A percentile compares a stretch with the other conserved stretches of the same genome.
Conservation (phyloP, 2,329 filamentous ascomycete species). For the Daldinia sp. region DNA sequence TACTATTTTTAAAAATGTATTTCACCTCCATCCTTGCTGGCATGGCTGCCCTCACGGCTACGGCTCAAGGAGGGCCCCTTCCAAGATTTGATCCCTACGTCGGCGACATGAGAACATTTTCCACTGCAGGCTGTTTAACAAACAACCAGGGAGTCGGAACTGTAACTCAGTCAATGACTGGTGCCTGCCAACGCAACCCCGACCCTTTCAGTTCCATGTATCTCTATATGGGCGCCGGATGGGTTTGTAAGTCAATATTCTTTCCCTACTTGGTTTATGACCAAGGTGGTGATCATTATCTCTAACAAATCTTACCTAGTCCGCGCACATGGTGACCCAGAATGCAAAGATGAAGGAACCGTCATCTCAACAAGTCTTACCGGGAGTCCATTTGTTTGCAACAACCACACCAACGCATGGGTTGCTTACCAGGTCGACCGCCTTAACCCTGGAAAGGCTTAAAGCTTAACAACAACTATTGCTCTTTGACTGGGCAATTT, state of each 20-base stretch:
- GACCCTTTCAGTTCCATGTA: slow-evolving; percentile 36
- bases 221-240: slow-evolving; percentile 31
- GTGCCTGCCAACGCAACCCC: slow-evolving; percentile 25
- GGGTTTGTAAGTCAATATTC: slow-evolving; percentile 30
- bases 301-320: slow-evolving; percentile 21
- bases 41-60: slow-evolving; percentile 17
- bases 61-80: slow-evolving; percentile 17
- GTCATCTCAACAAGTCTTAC: slow-evolving; percentile 16
- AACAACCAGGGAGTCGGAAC: slow-evolving; percentile 42
- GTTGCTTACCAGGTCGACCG: slow-evolving; percentile 31
- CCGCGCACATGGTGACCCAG: slow-evolving; percentile 25
- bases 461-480: not conserved
- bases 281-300: not conserved
- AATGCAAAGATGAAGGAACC: slow-evolving; percentile 29
- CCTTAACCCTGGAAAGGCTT: not conserved
- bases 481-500: not conserved
- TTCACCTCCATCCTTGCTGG: slow-evolving; percentile 19
- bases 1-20: slow-evolving; percentile 24
- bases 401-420: slow-evolving; percentile 28
- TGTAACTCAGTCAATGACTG: slow-evolving; percentile 35
- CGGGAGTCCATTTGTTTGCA: slow-evolving; percentile 21
- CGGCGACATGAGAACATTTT: slow-evolving; percentile 40
- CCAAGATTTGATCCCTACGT: slow-evolving; percentile 33
- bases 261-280: not conserved
- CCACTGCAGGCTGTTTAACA: slow-evolving; percentile 18